Base-by-base conservation (phyloP, 495 filamentous ascomycete species). In the Xylaria longipes region DNA sequence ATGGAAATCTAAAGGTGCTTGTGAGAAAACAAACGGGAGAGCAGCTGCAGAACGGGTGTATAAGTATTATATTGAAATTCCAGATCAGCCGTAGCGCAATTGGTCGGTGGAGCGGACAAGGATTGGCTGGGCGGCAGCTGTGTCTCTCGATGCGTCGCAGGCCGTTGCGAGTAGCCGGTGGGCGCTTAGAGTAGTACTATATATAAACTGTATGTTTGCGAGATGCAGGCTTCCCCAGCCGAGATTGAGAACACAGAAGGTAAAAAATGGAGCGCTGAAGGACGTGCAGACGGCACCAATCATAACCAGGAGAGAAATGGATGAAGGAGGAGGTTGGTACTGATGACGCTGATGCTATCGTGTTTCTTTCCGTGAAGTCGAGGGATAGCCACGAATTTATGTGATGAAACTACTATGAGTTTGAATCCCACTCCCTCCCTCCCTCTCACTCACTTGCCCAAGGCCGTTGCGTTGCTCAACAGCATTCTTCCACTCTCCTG, bases 221-320 rank as follows among this genome's bases (percentile, higher is more conserved):
- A 74, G 73, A 77, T 74, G 72, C 62, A 72, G 68, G 74, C 70
- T 74, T 76, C 74, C 75, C 67, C 75, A 79, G 75, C 77, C 77
- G 74, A 79, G 71, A 77, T 77, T 79, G 48, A 52, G 48, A 46
- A 39, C 60, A 37, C 7, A 63, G 20, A n/a, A 1, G 33, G 52
- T 9, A 11, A 68, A 35, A 29, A 58, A 64, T 65, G 46, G 69
- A 70, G 45, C 60, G 46, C 68, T 56, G 68, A 27, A 43, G 58
- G 61, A 71, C 61, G 22, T 71, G 69, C 57, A 50, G 60, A 48
- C 29, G 61, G 37, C 48, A 43, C 69, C 50, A 71, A 71, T 71
- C 35, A 60, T 29, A 31, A 33, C 25, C 43, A 17, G 37, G 27
- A n/a, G 39, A 43, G 46, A 56, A 70, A 46, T 48, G 57, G 29